A percentile compares a stretch with the other conserved stretches of the same genome.
phyloP scores from a whole-genome alignment of 495 filamentous ascomycete genomes.

The Trypethelium eluteriae region DNA sequence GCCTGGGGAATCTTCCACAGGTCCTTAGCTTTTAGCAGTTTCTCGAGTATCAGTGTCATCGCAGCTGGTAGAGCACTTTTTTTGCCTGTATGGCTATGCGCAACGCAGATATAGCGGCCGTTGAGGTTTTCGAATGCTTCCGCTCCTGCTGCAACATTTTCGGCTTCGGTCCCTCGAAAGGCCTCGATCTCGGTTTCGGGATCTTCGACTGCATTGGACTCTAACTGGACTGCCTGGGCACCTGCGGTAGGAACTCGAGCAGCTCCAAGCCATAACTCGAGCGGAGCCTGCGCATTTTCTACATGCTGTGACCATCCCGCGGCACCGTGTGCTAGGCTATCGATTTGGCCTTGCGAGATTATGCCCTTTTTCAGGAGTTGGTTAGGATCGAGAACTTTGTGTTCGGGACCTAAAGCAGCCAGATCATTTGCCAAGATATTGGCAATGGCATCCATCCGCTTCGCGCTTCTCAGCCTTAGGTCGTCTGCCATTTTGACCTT shows the following conservation, averaged over 20 bases:
- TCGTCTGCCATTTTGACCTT: slow-evolving; percentile 31
- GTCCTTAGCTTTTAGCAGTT: slow-evolving; percentile 38
- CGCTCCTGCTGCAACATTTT: slow-evolving; percentile 42
- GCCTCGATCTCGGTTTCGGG: slow-evolving; percentile 58
- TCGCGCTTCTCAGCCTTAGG: slow-evolving; percentile 30
- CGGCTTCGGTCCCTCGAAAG: slow-evolving; percentile 57
- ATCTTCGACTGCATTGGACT: slow-evolving; percentile 51
- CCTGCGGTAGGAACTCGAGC: slow-evolving; percentile 36
- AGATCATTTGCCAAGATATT: slow-evolving; percentile 43
- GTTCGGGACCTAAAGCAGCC: slow-evolving; percentile 27
- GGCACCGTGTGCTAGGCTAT: slow-evolving; percentile 52
- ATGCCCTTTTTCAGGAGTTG: slow-evolving; percentile 49
- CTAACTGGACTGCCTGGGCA: slow-evolving; percentile 27
- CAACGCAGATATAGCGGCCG: slow-evolving; percentile 43
- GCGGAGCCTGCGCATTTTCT: slow-evolving; percentile 39
- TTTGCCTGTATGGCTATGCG: slow-evolving; percentile 43
- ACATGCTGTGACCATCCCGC: slow-evolving; percentile 43
- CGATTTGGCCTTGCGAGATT: slow-evolving; percentile 53
- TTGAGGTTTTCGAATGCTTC: slow-evolving; percentile 50
- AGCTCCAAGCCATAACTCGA: slow-evolving; percentile 58
- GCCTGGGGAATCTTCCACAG: slow-evolving; percentile 50
- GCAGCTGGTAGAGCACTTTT: slow-evolving; percentile 15
- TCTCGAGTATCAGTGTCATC: slow-evolving; percentile 31
- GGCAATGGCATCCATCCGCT: slow-evolving; percentile 40
- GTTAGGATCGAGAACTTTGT: slow-evolving; percentile 37